Evolutionary conservation across 176 grass and related monocot genomes (phyloP), one percentile per base, ranked within the genome.

Genomic region (Oryza rufipogon): DNA sequence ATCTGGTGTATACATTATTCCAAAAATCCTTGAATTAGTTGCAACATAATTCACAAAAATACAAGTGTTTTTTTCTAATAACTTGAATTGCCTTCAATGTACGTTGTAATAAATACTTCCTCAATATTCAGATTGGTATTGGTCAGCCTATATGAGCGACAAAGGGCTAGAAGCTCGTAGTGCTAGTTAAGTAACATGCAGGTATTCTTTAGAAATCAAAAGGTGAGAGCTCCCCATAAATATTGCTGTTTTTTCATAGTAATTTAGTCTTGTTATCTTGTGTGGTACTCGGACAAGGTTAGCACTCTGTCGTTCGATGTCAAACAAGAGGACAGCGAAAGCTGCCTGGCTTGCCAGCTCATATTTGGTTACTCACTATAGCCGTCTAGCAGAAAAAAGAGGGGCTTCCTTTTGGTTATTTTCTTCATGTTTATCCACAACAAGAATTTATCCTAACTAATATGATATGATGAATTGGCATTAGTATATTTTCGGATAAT

Each of bases 31-130:
- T 76, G 77, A 71, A 22, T 28, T 1, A 11, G 2, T 34, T 54
- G 42, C 70, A 77, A 75, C 26, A 76, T 44, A 71, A 34, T 75
- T 61, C 51, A 71, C 16, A 85, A 11, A 71, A 34, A 13, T 76
- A 34, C 36, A 22, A 63, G 11, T 65, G 51, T 34, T 8, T 47
- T 32, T 32, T 61, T 23, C 39, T 33, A 83, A n/a, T 46, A 16
- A 15, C 2, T 16, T 23, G 70, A 30, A 66, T 66, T 20, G 64
- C 47, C 41, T 13, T 66, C 30, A 30, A 74, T 5, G 7, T 41
- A 73, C 58, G 8, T 47, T 41, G 56, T 41, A 11, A 11, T 38
- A 66, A 66, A 80, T 28, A 80, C 22, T 61, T 58, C 6, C 54
- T 8, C 28, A 80, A 79, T 64, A 15, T 61, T 70, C 33, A 12